Base-by-base conservation (phyloP, 2,329 filamentous ascomycete species). In the Penicillium vulpinum region DNA sequence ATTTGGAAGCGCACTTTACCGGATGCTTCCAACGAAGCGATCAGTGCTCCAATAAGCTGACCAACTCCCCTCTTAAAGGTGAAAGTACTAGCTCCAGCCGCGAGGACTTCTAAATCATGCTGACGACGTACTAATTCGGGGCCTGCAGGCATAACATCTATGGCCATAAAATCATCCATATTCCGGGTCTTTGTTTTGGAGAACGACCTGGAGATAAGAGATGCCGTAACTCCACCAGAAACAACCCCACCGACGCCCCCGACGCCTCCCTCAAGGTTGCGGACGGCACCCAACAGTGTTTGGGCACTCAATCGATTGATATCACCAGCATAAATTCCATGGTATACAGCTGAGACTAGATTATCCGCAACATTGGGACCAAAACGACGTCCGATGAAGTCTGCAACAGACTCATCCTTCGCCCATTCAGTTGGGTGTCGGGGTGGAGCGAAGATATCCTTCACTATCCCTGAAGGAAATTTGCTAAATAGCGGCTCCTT, bases 241-340 rank as follows among this genome's bases (percentile, higher is more conserved):
- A 71, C 50, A 16, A 63, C 54, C 5, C 66, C 62, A 24, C 45
- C 54, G 16, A 52, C 22, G 15, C 54, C 54, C 16, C 48, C 54
- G 35, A 52, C 39, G 13, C 54, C 54, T 9, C 54, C 58, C 59
- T 87, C 83, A 54, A 81, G 74, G n/a, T 81, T 61, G 68, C 79
- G 80, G 0, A 78, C 55, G 26, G 74, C 63, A 10, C 87, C 76
- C 38, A 88, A 70, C 39, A 89, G 78, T 49, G 85, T 86, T 64
- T 85, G 85, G 46, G 85, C 85, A 73, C 92, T 96, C 49, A 97
- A 79, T 69, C 88, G 83, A 71, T 90, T 86, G 46, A 96, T 85
- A 74, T 97, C 90, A 5, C 94, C 94, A 22, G 92, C 94, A 73
- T 95, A 96, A 57, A 97, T 91, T 40, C 94, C 94, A 73, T 97